phyloP scores from a whole-genome alignment of 441 rosid species.

The Hura crepitans region DNA sequence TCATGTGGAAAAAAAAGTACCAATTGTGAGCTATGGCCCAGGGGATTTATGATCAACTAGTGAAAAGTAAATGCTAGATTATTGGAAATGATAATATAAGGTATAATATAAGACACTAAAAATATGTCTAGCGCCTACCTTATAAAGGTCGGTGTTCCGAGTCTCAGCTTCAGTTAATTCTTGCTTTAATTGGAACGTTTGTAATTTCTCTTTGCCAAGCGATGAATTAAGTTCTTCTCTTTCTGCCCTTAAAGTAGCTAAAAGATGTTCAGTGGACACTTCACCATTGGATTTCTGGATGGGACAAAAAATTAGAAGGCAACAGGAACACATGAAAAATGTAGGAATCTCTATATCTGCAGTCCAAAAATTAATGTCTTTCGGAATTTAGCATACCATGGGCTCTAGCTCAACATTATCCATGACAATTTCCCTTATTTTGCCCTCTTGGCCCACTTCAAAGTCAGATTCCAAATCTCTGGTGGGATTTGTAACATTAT shows the following conservation, averaged over 20 bases:
- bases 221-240: slow-evolving; percentile 76
- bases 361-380: neutral
- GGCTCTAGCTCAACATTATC: slow-evolving; percentile 60
- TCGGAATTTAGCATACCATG: slow-evolving; percentile 38
- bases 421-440: slow-evolving; percentile 74
- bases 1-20: neutral
- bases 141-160: slow-evolving; percentile 69
- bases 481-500: slow-evolving; percentile 58
- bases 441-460: slow-evolving; percentile 75
- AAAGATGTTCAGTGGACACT: slow-evolving; percentile 42
- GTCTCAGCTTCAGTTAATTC: slow-evolving; percentile 73
- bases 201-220: slow-evolving; percentile 68
- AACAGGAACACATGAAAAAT: slow-evolving; percentile 1
- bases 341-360: neutral
- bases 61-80: neutral
- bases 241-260: slow-evolving; percentile 62
- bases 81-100: neutral
- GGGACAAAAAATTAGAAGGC: slow-evolving; percentile 7
- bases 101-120: neutral
- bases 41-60: neutral
- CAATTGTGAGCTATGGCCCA: neutral
- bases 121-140: slow-evolving; percentile 41
- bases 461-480: slow-evolving; percentile 81
- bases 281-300: slow-evolving; percentile 49
- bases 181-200: slow-evolving; percentile 65